These are phyloP conservation scores for Populus davidiana DNA, from an alignment of 345 rosid genomes.

Conservation along the genomic window DNA sequence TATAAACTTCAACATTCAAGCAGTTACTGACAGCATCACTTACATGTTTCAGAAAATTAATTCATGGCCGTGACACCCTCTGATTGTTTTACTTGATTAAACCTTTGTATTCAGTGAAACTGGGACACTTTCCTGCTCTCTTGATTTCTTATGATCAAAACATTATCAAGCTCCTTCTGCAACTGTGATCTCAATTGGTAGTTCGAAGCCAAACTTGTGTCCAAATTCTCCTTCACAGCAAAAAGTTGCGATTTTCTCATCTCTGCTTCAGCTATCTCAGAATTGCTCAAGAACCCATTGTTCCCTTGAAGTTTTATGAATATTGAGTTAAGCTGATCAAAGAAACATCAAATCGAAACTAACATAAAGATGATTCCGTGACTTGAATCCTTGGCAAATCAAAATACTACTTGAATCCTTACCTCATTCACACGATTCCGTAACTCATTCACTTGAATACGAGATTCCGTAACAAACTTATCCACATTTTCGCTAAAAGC, in stretches of 20 bases:
- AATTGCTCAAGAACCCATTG: slow-evolving; percentile 24
- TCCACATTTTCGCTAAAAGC: slow-evolving; percentile 39
- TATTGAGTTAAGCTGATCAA: slow-evolving; percentile 30
- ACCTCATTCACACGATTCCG: slow-evolving; percentile 33
- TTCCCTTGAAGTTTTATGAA: slow-evolving; percentile 37
- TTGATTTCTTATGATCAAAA: slow-evolving; percentile 8
- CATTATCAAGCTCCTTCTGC: slow-evolving; percentile 28
- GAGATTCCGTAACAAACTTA: slow-evolving; percentile 33
- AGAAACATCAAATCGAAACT: not conserved
- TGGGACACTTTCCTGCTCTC: not conserved
- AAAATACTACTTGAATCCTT: not conserved
- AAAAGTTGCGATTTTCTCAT: slow-evolving; percentile 32
- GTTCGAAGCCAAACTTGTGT: slow-evolving; percentile 26
- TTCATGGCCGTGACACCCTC: not conserved
- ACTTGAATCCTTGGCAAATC: not conserved
- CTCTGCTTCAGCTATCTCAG: slow-evolving; percentile 44
- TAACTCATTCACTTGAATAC: slow-evolving; percentile 40
- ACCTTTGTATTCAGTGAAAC: not conserved
- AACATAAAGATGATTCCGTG: not conserved
- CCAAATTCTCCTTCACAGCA: slow-evolving; percentile 29
- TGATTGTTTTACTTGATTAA: not conserved
- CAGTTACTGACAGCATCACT: not conserved
- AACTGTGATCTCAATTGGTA: slow-evolving; percentile 31
- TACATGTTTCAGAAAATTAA: not conserved
- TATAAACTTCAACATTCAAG: not conserved